A percentile compares a stretch with the other conserved stretches of the same genome.
phyloP scores from a whole-genome alignment of 2,329 filamentous ascomycete species.

The Neocucurbitaria cava region DNA sequence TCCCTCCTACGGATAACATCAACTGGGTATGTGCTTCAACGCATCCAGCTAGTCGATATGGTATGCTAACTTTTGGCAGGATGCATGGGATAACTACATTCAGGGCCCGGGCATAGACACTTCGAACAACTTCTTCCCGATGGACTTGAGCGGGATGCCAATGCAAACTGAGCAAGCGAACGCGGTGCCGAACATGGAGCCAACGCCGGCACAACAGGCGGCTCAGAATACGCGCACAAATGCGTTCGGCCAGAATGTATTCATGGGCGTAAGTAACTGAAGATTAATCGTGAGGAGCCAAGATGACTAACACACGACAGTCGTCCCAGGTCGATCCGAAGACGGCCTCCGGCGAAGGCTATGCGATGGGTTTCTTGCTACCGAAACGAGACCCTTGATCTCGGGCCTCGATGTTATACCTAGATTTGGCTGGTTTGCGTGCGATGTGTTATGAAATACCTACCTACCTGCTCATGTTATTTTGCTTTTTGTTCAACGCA shows the following conservation, averaged over 20 bases:
- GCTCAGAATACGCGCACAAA: slow-evolving; percentile 31
- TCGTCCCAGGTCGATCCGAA: slow-evolving; percentile 33
- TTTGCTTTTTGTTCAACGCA: background rate
- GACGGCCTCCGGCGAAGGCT: slow-evolving; percentile 31
- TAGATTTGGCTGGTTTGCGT: background rate
- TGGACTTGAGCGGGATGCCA: slow-evolving; percentile 48
- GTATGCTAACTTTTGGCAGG: slow-evolving; percentile 37
- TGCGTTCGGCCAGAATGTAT: slow-evolving; percentile 44
- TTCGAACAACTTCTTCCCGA: slow-evolving; percentile 52
- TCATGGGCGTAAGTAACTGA: slow-evolving; percentile 48
- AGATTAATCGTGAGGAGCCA: slow-evolving; percentile 2
- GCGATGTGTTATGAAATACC: background rate
- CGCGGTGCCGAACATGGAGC: slow-evolving; percentile 26
- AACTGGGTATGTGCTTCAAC: slow-evolving; percentile 64
- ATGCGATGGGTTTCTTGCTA: slow-evolving; percentile 39
- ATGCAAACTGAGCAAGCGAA: slow-evolving; percentile 37
- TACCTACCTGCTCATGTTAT: background rate
- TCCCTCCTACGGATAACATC: slow-evolving; percentile 59
- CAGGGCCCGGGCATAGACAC: slow-evolving; percentile 62
- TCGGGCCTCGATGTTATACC: background rate
- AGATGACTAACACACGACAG: slow-evolving; percentile 13
- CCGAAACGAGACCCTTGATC: slow-evolving; percentile 21
- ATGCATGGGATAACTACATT: slow-evolving; percentile 74
- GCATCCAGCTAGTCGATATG: background rate
- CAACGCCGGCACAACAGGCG: slow-evolving; percentile 14